Conservation (phyloP, 2,329 filamentous ascomycete genomes). For the Colletotrichum euphorbiae region DNA sequence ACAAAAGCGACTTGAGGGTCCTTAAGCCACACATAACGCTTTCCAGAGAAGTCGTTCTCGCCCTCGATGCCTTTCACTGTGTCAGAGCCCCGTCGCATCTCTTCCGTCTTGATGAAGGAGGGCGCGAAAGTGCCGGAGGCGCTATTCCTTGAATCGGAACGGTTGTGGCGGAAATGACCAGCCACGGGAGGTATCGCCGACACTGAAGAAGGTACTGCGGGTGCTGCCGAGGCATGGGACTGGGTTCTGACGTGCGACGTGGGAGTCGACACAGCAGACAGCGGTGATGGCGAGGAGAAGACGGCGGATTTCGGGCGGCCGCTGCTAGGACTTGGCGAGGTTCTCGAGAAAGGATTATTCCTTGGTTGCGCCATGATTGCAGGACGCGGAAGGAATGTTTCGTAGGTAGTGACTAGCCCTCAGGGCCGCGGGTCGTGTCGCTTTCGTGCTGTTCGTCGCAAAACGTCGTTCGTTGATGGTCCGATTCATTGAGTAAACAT, state of each 20-base stretch:
- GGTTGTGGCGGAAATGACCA: conserved; percentile 53
- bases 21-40: conserved; percentile 97
- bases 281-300: conserved; percentile 69
- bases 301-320: conserved; percentile 81
- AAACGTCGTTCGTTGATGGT: conserved; percentile 33
- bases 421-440: conserved; percentile 21
- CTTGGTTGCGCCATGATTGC: conserved; percentile 77
- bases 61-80: conserved; percentile 84
- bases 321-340: conserved; percentile 69
- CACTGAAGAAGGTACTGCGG: conserved; percentile 57
- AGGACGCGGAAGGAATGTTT: conserved; percentile 58
- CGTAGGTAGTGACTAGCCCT: conserved; percentile 32
- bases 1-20: conserved; percentile 90
- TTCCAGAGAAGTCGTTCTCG: conserved; percentile 98
- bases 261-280: conserved; percentile 53
- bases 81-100: conserved; percentile 70
- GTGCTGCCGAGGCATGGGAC: conserved; percentile 68
- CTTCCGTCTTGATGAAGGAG: conserved; percentile 92
- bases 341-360: conserved; percentile 82
- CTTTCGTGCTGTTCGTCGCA: conserved; percentile 35
- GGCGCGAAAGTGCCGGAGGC: conserved; percentile 91
- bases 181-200: conserved; percentile 54
- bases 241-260: conserved; percentile 75
- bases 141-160: conserved; percentile 72
- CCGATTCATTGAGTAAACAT: conserved; percentile 38